phyloP scores from a whole-genome alignment of 129 eudicot genomes.

The Escallonia herrerae region DNA sequence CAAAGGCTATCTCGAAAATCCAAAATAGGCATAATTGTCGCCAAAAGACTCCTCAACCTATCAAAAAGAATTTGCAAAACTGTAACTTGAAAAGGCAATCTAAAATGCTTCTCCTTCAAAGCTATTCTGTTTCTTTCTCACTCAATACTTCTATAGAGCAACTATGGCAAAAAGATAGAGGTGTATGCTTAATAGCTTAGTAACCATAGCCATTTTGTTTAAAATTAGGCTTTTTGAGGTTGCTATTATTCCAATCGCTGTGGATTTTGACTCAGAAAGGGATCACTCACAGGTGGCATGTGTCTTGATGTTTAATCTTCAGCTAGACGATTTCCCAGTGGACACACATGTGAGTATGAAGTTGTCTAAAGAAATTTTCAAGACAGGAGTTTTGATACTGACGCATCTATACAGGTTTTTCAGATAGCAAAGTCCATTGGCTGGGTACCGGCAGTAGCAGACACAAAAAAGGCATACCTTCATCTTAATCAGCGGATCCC shows the following conservation, averaged over 20 bases:
- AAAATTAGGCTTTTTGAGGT: neutral
- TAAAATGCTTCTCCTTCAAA: no score
- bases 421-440: constrained; percentile 83
- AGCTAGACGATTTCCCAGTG: constrained; percentile 80
- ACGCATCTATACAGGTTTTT: constrained; percentile 50
- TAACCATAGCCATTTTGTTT: no score
- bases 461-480: constrained; percentile 65
- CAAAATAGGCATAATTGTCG: no score
- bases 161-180: no score
- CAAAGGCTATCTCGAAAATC: no score
- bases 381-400: constrained; percentile 7
- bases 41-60: no score
- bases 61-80: no score
- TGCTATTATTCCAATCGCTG: neutral
- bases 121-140: no score
- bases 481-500: constrained; percentile 81
- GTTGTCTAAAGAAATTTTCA: constrained; percentile 11
- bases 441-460: constrained; percentile 75
- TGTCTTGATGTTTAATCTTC: constrained; percentile 82
- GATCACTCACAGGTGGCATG: constrained; percentile 61
- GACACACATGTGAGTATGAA: constrained; percentile 68
- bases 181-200: no score
- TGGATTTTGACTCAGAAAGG: neutral
- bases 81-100: no score
- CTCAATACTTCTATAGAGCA: no score